Evolutionary conservation across 1,139 yeast species (phyloP).

Genomic region (Suhomyces wounanorum): DNA sequence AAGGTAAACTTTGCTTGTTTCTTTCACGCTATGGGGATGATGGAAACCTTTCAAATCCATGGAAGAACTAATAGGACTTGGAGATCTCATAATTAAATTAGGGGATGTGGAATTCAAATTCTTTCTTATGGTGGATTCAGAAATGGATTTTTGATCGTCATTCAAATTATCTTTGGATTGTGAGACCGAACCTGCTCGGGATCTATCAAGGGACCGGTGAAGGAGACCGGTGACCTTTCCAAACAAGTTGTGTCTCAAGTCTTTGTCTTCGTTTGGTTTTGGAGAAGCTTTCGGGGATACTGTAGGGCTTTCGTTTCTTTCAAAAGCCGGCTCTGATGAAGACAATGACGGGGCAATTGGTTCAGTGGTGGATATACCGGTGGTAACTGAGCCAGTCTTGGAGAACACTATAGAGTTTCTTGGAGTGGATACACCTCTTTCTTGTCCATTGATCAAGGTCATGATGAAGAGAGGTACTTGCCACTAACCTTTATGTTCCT

Average conservation of each 20-base stretch:
- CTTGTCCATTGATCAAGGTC: conserved; percentile 9
- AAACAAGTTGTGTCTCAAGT: conserved; percentile 28
- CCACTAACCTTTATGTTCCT: neutral
- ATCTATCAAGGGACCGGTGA: conserved; percentile 22
- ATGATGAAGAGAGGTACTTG: neutral
- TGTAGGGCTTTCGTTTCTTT: conserved; percentile 4
- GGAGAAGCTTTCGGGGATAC: conserved; percentile 14
- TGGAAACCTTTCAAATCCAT: neutral
- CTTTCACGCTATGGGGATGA: conserved; percentile 54
- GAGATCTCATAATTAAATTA: conserved; percentile 2
- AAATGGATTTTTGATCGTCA: conserved; percentile 6
- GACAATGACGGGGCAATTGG: conserved; percentile 20
- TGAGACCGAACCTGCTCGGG: conserved; percentile 15
- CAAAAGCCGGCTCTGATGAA: conserved; percentile 7
- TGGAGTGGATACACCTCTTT: conserved; percentile 4
- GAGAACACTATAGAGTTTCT: conserved; percentile 11
- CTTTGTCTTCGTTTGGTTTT: conserved; percentile 17
- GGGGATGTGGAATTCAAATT: conserved; percentile 2
- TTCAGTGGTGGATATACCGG: conserved; percentile 19
- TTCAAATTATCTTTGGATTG: conserved; percentile 12
- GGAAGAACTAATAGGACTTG: neutral
- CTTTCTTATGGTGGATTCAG: conserved; percentile 6
- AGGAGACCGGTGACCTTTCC: conserved; percentile 39
- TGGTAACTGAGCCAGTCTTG: conserved; percentile 17
- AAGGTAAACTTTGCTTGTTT: conserved; percentile 76